Conservation (phyloP, 202 grass and related monocot genomes). For the Panicum virgatum region DNA sequence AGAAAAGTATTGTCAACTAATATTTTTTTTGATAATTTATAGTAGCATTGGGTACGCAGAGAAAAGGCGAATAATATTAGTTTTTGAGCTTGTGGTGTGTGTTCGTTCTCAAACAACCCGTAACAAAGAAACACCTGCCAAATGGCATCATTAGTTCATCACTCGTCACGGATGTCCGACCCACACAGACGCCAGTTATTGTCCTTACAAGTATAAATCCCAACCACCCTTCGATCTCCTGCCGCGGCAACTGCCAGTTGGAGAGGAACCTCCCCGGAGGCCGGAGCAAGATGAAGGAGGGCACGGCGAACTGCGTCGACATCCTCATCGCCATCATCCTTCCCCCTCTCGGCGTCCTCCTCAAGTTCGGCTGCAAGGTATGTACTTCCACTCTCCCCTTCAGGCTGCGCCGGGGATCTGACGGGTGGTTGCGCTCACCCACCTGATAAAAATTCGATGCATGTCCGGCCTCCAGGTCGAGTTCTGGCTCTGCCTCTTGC, state of each 20-base stretch:
- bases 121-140: too few relatives aligned
- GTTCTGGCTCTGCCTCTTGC: conserved; percentile 66
- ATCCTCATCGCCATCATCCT: conserved; percentile 63
- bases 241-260: too few relatives aligned
- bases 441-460: neutral
- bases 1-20: too few relatives aligned
- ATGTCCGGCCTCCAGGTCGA: conserved; percentile 17
- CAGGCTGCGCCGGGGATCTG: too few relatives aligned
- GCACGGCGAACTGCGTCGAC: conserved; percentile 47
- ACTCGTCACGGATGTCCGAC: neutral
- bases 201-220: neutral
- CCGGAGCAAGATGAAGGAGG: conserved; percentile 14
- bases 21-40: too few relatives aligned
- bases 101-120: too few relatives aligned
- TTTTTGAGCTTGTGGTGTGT: too few relatives aligned
- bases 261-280: neutral
- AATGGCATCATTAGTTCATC: neutral
- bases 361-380: conserved; percentile 55
- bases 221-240: neutral
- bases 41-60: too few relatives aligned
- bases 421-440: too few relatives aligned
- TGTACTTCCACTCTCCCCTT: too few relatives aligned
- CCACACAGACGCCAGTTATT: neutral
- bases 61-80: too few relatives aligned
- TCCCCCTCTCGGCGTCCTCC: conserved; percentile 51